phyloP scores from a whole-genome alignment of 306 rosid species.

The Cucurbita ficifolia region DNA sequence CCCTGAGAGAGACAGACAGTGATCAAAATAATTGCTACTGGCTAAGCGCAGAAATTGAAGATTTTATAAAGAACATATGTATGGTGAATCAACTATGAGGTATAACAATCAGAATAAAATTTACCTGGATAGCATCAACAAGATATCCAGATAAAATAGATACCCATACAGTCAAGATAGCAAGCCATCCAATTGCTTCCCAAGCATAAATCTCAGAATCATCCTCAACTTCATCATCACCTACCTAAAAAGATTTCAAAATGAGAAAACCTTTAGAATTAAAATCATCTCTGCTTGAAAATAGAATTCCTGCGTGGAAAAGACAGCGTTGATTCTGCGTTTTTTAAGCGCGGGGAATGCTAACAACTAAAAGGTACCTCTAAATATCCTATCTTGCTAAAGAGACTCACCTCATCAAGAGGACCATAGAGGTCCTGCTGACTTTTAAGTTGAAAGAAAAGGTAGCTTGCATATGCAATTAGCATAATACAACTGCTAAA shows the following conservation, averaged over 20 bases:
- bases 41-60: background rate
- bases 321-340: background rate
- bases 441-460: conserved; percentile 66
- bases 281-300: background rate
- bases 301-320: background rate
- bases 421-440: conserved; percentile 42
- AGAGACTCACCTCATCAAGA: conserved; percentile 39
- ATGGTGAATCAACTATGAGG: background rate
- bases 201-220: conserved; percentile 46
- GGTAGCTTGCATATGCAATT: conserved; percentile 72
- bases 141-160: conserved; percentile 81
- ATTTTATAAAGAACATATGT: background rate
- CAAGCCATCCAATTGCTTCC: conserved; percentile 87
- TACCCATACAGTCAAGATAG: conserved; percentile 64
- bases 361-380: background rate
- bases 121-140: conserved; percentile 77
- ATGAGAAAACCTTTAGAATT: background rate
- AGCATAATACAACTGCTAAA: conserved; percentile 88
- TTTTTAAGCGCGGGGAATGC: background rate
- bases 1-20: conserved; percentile 34
- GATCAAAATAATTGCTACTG: background rate
- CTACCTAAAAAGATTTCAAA: conserved; percentile 4
- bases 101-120: background rate
- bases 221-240: conserved; percentile 40
- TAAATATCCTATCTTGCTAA: background rate